Base-by-base conservation (phyloP, 129 eudicot genomes). In the Pulicaria dysenterica region DNA sequence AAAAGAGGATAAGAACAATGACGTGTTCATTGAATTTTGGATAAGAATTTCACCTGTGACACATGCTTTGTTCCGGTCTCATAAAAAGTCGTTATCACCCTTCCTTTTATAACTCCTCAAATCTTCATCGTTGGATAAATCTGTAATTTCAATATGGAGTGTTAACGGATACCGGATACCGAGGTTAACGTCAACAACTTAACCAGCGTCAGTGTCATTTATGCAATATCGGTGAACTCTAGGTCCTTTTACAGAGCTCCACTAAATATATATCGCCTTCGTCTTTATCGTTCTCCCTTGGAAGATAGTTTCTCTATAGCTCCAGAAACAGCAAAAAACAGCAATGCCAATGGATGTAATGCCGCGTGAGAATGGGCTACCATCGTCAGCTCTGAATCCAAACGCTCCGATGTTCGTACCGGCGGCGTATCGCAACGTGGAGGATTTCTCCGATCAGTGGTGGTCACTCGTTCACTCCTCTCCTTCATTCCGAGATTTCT, bases 401-500 rank as follows among this genome's bases (percentile, higher is more conserved):
- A 85, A 93, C 83, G 96, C 98, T 62, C 96, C 96, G 76, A 83
- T 86, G 79, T 94, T 85, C 76, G 87, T 90, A 5, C 96, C 96
- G 24, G 67, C 83, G 73, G 79, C 85, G 40, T 94, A 91, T 56
- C 90, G 88, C 0, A 83, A 76, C 81, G 95, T 89, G 31, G 98
- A 94, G 79, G 96, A 89, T 58, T 94, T 85, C 80, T 90, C 98
- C 73, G 93, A 84, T 9, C 80, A 85, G 90, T 94, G 98, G 98
- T 93, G 96, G 95, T 79, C 82, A 12, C 96, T 94, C 41, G 95
- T 94, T 40, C 82, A 75, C 17, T 87, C 96, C 12, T 90, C 95
- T n/a, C 96, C 98, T 46, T 89, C 76, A 79, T 94, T 94, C 37
- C 92, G 96, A 13, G 95, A 90, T 57, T 89, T 90, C 87, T 93